Percentiles rank a stretch among this genome's conserved stretches.
Evolutionary conservation across 2,329 filamentous ascomycete species (phyloP).

Genomic region (Trichoderma koningii): DNA sequence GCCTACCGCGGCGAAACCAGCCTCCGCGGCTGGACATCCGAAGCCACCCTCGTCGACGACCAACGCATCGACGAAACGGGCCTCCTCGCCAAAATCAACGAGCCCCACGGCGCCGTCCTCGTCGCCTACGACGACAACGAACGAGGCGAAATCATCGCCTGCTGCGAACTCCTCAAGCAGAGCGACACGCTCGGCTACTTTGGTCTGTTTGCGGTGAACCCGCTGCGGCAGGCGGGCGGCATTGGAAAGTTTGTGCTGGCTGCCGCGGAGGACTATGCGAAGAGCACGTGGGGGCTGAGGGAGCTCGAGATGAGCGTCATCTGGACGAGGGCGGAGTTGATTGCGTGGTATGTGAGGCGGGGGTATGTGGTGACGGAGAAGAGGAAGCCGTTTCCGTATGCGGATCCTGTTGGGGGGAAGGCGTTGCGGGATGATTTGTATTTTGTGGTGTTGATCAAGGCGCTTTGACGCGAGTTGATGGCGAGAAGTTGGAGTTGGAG

Average conservation of each 20-base stretch:
- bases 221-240: conserved; percentile 46
- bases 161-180: conserved; percentile 46
- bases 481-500: neutral
- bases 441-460: conserved; percentile 47
- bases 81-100: conserved; percentile 45
- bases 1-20: conserved; percentile 49
- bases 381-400: conserved; percentile 48
- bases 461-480: conserved; percentile 31
- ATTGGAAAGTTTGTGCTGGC: conserved; percentile 47
- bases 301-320: conserved; percentile 51
- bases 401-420: conserved; percentile 40
- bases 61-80: conserved; percentile 46
- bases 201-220: conserved; percentile 52
- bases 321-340: conserved; percentile 46
- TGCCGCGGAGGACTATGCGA: conserved; percentile 45
- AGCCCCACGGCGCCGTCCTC: conserved; percentile 43
- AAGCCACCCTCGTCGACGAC: conserved; percentile 48
- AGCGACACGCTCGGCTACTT: conserved; percentile 30
- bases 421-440: conserved; percentile 48
- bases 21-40: conserved; percentile 50
- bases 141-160: conserved; percentile 40
- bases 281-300: conserved; percentile 26
- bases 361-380: conserved; percentile 47
- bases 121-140: conserved; percentile 38
- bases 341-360: conserved; percentile 49